phyloP scores from a whole-genome alignment of 441 rosid genomes.

The Erodium texanum region DNA sequence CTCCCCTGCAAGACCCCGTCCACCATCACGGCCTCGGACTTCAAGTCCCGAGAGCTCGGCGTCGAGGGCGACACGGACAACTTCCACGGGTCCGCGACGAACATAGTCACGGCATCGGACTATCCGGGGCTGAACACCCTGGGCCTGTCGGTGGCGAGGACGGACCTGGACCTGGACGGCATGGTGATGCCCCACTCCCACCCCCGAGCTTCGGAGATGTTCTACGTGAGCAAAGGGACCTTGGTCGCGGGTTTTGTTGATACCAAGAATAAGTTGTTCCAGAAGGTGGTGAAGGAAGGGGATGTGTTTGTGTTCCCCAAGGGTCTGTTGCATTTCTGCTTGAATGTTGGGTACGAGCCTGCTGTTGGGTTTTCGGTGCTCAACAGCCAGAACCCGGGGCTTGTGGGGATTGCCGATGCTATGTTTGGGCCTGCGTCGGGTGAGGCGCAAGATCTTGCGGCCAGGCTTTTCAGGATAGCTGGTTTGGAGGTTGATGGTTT shows the following conservation, averaged over 20 bases:
- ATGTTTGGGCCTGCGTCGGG: constrained; percentile 17
- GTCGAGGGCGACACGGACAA: constrained; percentile 52
- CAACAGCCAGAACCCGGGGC: constrained; percentile 80
- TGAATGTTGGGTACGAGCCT: constrained; percentile 45
- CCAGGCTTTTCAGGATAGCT: background rate
- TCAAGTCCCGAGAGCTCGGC: constrained; percentile 46
- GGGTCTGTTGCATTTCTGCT: constrained; percentile 56
- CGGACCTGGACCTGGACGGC: constrained; percentile 54
- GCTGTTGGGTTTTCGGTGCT: constrained; percentile 49
- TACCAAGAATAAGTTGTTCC: constrained; percentile 41
- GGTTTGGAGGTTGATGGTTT: background rate
- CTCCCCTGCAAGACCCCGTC: constrained; percentile 64
- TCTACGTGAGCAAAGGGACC: constrained; percentile 46
- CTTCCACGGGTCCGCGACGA: constrained; percentile 35
- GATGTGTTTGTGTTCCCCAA: constrained; percentile 65
- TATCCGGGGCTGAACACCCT: constrained; percentile 81
- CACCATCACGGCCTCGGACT: constrained; percentile 45
- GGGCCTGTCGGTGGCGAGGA: constrained; percentile 61
- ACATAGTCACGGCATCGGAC: constrained; percentile 46
- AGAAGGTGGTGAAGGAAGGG: constrained; percentile 36
- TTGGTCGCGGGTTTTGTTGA: constrained; percentile 64
- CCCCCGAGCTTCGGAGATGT: constrained; percentile 68
- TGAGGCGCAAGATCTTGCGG: too few relatives aligned
- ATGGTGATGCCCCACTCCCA: constrained; percentile 52
- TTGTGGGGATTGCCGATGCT: constrained; percentile 32